phyloP scores from a whole-genome alignment of 306 rosid genomes.

The Myrica gale region DNA sequence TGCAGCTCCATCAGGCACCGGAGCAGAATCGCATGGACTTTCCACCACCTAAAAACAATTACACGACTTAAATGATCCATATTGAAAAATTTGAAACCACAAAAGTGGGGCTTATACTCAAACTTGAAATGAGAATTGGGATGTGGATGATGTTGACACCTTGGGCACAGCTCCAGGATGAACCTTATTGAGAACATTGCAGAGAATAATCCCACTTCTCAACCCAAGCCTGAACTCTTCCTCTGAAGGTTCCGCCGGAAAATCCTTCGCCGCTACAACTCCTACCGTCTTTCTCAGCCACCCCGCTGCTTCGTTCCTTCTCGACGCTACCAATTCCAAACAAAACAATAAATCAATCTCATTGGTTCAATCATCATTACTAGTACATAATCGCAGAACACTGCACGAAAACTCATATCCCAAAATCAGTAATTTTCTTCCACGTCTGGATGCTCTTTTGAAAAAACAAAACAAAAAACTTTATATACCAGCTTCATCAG shows the following conservation, averaged over 20 bases:
- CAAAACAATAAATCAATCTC: background rate
- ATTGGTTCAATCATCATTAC: background rate
- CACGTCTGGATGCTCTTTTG: background rate
- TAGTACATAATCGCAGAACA: background rate
- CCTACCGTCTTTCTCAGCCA: slow-evolving; percentile 96
- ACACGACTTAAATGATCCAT: background rate
- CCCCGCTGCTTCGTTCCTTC: slow-evolving; percentile 92
- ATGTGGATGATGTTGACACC: slow-evolving; percentile 38
- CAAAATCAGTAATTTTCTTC: background rate
- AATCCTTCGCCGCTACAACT: slow-evolving; percentile 91
- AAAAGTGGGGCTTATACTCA: background rate
- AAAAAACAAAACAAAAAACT: no score
- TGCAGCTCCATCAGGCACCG: slow-evolving; percentile 84
- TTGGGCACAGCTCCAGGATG: slow-evolving; percentile 81
- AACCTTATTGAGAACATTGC: slow-evolving; percentile 82
- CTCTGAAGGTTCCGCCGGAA: slow-evolving; percentile 97
- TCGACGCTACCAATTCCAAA: slow-evolving; percentile 53
- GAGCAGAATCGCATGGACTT: slow-evolving; percentile 77
- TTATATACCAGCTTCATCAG: slow-evolving; percentile 78
- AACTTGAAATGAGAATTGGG: background rate
- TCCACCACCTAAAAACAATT: slow-evolving; percentile 72
- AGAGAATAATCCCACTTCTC: slow-evolving; percentile 90
- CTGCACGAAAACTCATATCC: no score
- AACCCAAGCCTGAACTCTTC: slow-evolving; percentile 94
- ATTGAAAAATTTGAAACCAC: background rate